Evolutionary conservation across 345 rosid genomes (phyloP), one percentile per base, ranked within the genome.

Genomic region (Melastoma malabathricum): DNA sequence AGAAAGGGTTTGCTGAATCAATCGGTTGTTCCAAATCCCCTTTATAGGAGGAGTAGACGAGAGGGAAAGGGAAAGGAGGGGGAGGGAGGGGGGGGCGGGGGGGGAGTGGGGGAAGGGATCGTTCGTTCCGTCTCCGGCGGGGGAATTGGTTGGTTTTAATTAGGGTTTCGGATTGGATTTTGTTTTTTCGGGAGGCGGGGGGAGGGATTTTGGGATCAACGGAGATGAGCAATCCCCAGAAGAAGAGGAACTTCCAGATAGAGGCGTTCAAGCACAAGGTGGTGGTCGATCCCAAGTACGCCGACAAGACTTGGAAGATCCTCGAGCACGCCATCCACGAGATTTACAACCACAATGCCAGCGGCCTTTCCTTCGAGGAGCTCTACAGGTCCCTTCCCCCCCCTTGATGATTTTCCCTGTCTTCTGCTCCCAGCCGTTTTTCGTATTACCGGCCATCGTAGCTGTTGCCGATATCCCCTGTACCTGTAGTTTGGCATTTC

Each of bases 221-320:
- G 48, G 58, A 56, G 44, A 89, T 86, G 97, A 87, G 90, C 75
- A 87, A 84, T 72, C 98, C 59, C 27, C 65, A 82, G 77, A 92
- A 83, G 90, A 87, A 79, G 79, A 82, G 89, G 74, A 84, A 81
- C 73, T 92, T 92, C 62, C 97, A 87, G 71, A 92, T 92, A 65
- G 98, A 92, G 71, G 98, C 97, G 59, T 92, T 92, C 69, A 92
- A 92, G 79, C 95, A 92, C 58, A 84, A 90, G 23, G 97, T 92
- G 44, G 95, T 87, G 38, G 97, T 87, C 63, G 98, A 92, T 84
- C 97, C 97, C 23, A 92, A 84, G 61, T 87, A 92, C 56, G 89
- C 98, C 44, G 95, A 92, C 18, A 92, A 87, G 78, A 92, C 94
- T 1, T 92, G 98, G 98, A 89, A 75, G 81, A 77, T 87, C 66